These are phyloP conservation scores for Malus sylvestris DNA, from an alignment of 306 rosid genomes.

Conservation along the genomic window DNA sequence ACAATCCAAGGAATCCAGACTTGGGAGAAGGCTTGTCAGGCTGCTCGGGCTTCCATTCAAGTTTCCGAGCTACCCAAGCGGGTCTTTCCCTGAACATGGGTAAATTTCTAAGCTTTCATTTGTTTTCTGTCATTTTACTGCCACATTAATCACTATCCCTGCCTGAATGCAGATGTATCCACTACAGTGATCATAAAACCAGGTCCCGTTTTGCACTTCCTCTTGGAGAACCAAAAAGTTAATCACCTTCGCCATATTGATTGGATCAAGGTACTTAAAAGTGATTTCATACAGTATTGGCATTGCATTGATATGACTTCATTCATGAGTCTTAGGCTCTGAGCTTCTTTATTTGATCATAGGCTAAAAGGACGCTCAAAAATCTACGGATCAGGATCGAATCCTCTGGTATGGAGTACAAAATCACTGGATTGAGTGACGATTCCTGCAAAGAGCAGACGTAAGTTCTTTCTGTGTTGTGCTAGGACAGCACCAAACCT, in stretches of 20 bases:
- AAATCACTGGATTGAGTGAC: conserved; percentile 85
- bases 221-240: conserved; percentile 25
- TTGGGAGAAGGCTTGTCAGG: conserved; percentile 38
- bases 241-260: conserved; percentile 13
- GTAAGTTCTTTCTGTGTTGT: conserved; percentile 20
- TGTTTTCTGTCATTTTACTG: not conserved
- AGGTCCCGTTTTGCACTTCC: conserved; percentile 40
- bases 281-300: no score
- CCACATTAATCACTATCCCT: not conserved
- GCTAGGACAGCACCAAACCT: no score
- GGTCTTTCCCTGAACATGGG: conserved; percentile 43
- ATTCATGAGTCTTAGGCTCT: no score
- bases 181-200: conserved; percentile 35
- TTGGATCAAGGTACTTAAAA: conserved; percentile 33
- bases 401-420: conserved; percentile 41
- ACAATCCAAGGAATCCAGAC: conserved; percentile 21
- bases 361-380: conserved; percentile 75
- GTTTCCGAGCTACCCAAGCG: conserved; percentile 33
- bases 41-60: conserved; percentile 47
- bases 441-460: conserved; percentile 60
- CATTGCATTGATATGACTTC: no score
- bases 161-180: conserved; percentile 29
- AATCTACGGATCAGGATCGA: conserved; percentile 64
- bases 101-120: conserved; percentile 1
- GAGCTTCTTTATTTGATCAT: no score